Base-by-base conservation (phyloP, 192 early-diverging fungal species). In the Backusella luteola region DNA sequence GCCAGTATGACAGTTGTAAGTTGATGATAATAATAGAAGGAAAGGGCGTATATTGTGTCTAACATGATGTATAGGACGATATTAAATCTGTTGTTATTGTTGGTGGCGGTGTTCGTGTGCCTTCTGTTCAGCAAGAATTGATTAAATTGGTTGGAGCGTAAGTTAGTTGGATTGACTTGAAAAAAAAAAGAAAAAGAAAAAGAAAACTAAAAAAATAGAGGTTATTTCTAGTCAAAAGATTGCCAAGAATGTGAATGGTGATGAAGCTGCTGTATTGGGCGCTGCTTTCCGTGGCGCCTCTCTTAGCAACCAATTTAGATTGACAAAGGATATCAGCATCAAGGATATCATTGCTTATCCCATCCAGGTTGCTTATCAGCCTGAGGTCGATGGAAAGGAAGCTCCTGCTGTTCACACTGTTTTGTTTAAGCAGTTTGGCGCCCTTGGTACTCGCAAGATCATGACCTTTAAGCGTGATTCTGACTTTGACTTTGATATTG, bases 261-360 rank as follows among this genome's bases (percentile, higher is more conserved):
- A 99, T 74, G 98, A 99, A 87, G 96, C 97, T 17, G 94, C 94
- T 39, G 97, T 96, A 36, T 81, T 95, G 77, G 94, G 94, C 38
- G 97, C 96, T 67, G 95, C 91, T 6, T 95, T 97, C 86, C 89
- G 90, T 67, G 95, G 91, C 34, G 98, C 98, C 4, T 86, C 88
- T 59, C 82, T 96, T 53, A 96, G 93, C 79, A 88, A 90, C 76
- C 92, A 93, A 77, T 98, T 98, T 87, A 90, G 90, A 76, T 90
- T 97, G 46, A 84, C 78, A 1, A 89, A 93, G 69, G 91, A 94
- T 76, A 91, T 98, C 73, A 88, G 86, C 49, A 85, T 99, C 77
- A 95, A 94, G 84, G 98, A 99, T 72, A 81, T 96, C 19, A 90
- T 89, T 35, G 66, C 83, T 9, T 87, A 77, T 72, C 89, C 95